Evolutionary conservation across 2,329 filamentous ascomycete genomes (phyloP).

Genomic region (Neurospora crassa): DNA sequence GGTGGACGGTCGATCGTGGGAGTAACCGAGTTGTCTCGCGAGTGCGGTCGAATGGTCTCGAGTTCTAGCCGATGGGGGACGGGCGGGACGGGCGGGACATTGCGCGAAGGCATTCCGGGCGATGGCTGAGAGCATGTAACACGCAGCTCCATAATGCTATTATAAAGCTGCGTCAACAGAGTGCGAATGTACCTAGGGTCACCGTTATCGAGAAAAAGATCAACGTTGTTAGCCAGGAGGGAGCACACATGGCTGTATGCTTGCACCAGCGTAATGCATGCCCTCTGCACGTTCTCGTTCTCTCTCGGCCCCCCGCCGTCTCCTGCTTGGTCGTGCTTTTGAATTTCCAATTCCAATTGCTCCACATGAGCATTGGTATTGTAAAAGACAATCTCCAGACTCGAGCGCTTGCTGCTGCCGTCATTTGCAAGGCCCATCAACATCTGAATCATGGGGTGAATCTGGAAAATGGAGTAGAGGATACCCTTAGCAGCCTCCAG

Average conservation of each 20-base stretch:
- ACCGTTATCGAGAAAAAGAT: conserved; percentile 54
- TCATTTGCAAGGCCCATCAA: conserved; percentile 53
- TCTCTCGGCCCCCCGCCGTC: conserved; percentile 41
- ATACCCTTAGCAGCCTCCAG: conserved; percentile 58
- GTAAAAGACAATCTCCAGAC: conserved; percentile 58
- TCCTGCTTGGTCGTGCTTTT: conserved; percentile 45
- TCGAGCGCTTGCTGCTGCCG: conserved; percentile 50
- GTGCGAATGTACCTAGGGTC: conserved; percentile 59
- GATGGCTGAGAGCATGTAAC: conserved; percentile 36
- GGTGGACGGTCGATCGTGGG: conserved; percentile 41
- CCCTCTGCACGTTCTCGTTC: conserved; percentile 54
- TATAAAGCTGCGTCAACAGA: conserved; percentile 53
- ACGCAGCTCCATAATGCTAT: conserved; percentile 58
- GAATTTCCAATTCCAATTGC: conserved; percentile 55
- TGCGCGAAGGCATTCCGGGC: conserved; percentile 14
- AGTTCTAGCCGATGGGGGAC: conserved; percentile 18
- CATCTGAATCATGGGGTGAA: conserved; percentile 59
- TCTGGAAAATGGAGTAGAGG: conserved; percentile 57
- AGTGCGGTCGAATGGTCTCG: conserved; percentile 41
- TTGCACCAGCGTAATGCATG: conserved; percentile 52
- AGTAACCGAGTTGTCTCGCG: conserved; percentile 42
- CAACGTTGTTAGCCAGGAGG: conserved; percentile 50
- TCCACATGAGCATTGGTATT: conserved; percentile 59
- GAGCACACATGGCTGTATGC: conserved; percentile 58
- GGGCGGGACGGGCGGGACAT: conserved; percentile 20